These are phyloP conservation scores for Blastobotrys petasosporus DNA, from an alignment of 1,139 yeast genomes.

Conservation along the genomic window DNA sequence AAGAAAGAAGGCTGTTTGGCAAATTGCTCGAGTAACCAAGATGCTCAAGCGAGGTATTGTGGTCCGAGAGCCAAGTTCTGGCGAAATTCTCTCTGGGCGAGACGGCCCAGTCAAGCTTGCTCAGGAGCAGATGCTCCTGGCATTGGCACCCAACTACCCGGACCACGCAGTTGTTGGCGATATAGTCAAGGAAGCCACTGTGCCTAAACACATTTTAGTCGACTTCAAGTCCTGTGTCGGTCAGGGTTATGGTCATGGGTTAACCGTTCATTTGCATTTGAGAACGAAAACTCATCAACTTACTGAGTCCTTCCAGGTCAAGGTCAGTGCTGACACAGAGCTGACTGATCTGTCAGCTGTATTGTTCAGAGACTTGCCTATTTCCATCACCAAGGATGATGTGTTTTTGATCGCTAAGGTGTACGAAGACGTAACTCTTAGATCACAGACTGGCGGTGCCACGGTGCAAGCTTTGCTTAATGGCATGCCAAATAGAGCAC, in stretches of 20 bases:
- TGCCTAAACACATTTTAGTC: conserved; percentile 72
- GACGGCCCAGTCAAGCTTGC: conserved; percentile 56
- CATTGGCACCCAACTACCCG: conserved; percentile 71
- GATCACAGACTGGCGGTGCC: conserved; percentile 11
- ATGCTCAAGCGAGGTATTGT: conserved; percentile 60
- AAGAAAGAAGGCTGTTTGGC: conserved; percentile 53
- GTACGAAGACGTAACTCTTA: conserved; percentile 29
- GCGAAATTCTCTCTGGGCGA: conserved; percentile 49
- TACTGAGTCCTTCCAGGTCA: conserved; percentile 76
- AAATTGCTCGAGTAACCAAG: conserved; percentile 63
- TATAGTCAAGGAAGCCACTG: conserved; percentile 30
- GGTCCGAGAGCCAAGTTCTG: conserved; percentile 66
- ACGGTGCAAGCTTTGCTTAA: conserved; percentile 8
- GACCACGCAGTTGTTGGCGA: conserved; percentile 34
- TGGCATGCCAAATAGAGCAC: conserved; percentile 3
- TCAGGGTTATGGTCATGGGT: conserved; percentile 49
- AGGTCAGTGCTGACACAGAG: conserved; percentile 56
- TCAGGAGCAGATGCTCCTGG: conserved; percentile 61
- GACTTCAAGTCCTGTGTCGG: conserved; percentile 72
- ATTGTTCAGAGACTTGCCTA: conserved; percentile 69
- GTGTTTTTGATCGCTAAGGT: conserved; percentile 31
- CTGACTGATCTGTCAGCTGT: conserved; percentile 72
- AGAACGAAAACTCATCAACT: conserved; percentile 60
- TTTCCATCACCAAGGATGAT: conserved; percentile 40
- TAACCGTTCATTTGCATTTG: conserved; percentile 66